Evolutionary conservation across 371 early-diverging fungal genomes (phyloP), one percentile per base, ranked within the genome.

Genomic region (Rhizopus stolonifer): DNA sequence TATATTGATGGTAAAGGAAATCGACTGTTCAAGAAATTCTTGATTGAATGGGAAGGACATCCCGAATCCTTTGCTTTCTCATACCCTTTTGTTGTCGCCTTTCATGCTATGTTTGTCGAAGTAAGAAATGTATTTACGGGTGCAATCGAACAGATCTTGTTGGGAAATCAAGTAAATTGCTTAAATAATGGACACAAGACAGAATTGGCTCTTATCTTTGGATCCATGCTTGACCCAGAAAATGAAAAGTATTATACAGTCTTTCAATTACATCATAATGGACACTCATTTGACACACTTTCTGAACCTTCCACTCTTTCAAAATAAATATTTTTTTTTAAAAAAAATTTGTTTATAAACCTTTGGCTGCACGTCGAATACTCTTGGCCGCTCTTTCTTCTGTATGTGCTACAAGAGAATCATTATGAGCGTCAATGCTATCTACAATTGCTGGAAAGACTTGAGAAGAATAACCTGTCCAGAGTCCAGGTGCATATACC

Each of bases 111-210:
- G 1, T 71, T 73, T 58, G 73, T 77, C 11, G 77, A 77, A 58
- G 38, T 77, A n/a, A 67, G 74, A 5, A 60, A 71, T 42, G 62
- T 77, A 21, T 51, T 67, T 17, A 69, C 74, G 74, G 83, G 87
- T 22, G 66, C 74, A 11, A 68, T 87, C 46, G 83, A 80, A 22
- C 87, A 87, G 62, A 77, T 87, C 17, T 83, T 87, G 50, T 81
- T 72, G 11, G 84, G 83, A 1, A 67, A 69, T 18, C 70, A 80
- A 38, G 73, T 83, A 22, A 77, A 75, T 18, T 83, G 80, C 49
- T 52, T 86, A 19, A 78, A 72, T 19, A 70, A 66, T 45, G 73
- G 73, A 18, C 69, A 74, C 40, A 77, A 80, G 38, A 63, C 71
- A 22, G 73, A 70, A 45, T 46, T 64, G n/a, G 60, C 69, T 2